phyloP scores from a whole-genome alignment of 176 grass and related monocot species.

The Aegilops speltoides region DNA sequence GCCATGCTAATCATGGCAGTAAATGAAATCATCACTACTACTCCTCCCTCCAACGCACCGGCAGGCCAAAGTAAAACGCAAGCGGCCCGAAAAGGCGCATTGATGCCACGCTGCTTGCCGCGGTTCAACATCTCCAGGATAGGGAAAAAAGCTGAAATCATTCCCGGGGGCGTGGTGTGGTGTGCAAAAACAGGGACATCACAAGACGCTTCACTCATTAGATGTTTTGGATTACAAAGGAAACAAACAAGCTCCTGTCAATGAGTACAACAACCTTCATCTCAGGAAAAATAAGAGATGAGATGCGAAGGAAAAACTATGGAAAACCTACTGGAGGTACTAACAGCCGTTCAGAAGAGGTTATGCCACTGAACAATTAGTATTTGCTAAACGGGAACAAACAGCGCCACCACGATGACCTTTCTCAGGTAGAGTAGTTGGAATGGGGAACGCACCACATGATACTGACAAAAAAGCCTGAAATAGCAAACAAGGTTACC shows the following conservation, averaged over 20 bases:
- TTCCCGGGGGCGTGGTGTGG: background rate
- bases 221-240: conserved; percentile 26
- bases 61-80: conserved; percentile 44
- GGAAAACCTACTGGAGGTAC: background rate
- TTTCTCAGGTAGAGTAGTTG: conserved; percentile 29
- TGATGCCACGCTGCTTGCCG: conserved; percentile 34
- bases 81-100: conserved; percentile 29
- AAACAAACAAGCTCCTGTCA: conserved; percentile 29
- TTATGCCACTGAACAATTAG: conserved; percentile 32
- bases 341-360: conserved; percentile 13
- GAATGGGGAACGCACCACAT: conserved; percentile 28
- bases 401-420: conserved; percentile 35
- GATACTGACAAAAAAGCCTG: conserved; percentile 39
- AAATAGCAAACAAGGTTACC: conserved; percentile 39
- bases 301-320: conserved; percentile 33
- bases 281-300: conserved; percentile 35
- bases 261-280: conserved; percentile 26
- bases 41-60: conserved; percentile 26
- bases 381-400: conserved; percentile 28
- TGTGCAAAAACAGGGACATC: conserved; percentile 17
- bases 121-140: conserved; percentile 2
- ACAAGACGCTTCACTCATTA: conserved; percentile 22
- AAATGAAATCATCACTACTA: conserved; percentile 43
- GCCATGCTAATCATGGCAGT: conserved; percentile 13
- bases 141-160: conserved; percentile 35